Evolutionary conservation across 164 flowering plant species (phyloP).

Genomic region (Macadamia tetraphylla): DNA sequence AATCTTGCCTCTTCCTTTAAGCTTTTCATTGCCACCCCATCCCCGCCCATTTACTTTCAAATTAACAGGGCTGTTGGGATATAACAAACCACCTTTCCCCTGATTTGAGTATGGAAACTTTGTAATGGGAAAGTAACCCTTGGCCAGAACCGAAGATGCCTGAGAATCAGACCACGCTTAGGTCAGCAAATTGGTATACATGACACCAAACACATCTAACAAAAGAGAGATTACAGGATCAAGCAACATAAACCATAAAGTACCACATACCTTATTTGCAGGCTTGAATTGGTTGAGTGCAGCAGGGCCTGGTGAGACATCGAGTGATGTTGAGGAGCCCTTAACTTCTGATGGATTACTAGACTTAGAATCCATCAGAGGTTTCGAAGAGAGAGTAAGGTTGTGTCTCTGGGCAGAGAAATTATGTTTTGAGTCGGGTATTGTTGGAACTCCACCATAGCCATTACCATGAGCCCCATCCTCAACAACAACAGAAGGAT

Average conservation of each 20-base stretch:
- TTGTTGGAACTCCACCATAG: slow-evolving; percentile 23
- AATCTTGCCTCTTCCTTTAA: slow-evolving; percentile 30
- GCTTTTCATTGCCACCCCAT: slow-evolving; percentile 36
- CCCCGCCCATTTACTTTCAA: slow-evolving; percentile 27
- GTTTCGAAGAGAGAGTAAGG: slow-evolving; percentile 21
- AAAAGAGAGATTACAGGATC: neutral
- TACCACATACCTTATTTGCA: slow-evolving; percentile 31
- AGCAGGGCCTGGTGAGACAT: slow-evolving; percentile 23
- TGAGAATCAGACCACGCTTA: slow-evolving; percentile 27
- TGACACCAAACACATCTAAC: neutral
- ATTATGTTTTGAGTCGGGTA: slow-evolving; percentile 21
- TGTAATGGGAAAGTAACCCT: slow-evolving; percentile 25
- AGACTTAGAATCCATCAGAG: slow-evolving; percentile 15
- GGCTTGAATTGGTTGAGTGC: slow-evolving; percentile 30
- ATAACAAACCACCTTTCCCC: slow-evolving; percentile 33
- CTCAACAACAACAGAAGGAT: slow-evolving; percentile 32
- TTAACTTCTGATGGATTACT: slow-evolving; percentile 20
- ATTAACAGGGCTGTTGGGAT: slow-evolving; percentile 29
- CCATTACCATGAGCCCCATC: slow-evolving; percentile 29
- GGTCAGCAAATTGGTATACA: slow-evolving; percentile 13
- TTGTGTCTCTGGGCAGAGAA: slow-evolving; percentile 24
- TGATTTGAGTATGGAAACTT: slow-evolving; percentile 26
- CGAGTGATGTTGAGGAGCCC: slow-evolving; percentile 21
- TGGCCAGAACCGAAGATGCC: slow-evolving; percentile 28
- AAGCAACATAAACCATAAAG: neutral